Evolutionary conservation across 176 grass and related monocot species (phyloP).

Genomic region (Pontederia paniculata): DNA sequence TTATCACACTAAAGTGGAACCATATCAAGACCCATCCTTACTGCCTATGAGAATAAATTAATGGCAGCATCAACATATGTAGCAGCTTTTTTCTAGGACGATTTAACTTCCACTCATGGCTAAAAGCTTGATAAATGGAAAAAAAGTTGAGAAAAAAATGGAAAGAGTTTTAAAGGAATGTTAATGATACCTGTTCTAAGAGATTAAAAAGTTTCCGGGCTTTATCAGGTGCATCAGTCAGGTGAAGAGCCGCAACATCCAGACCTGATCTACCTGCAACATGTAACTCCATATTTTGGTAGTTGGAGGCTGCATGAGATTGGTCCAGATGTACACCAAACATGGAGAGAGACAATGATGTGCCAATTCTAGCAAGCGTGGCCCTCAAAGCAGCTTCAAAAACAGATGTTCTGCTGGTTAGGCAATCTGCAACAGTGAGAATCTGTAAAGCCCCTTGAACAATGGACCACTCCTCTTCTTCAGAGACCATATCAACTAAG

Average conservation of each 20-base stretch:
- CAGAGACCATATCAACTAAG: conserved; percentile 57
- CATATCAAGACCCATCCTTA: too few species aligned
- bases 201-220: conserved; percentile 76
- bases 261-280: conserved; percentile 47
- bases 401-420: conserved; percentile 76
- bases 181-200: conserved; percentile 56
- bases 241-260: conserved; percentile 73
- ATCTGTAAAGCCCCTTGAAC: conserved; percentile 94
- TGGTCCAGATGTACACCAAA: conserved; percentile 44
- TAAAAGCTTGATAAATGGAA: too few species aligned
- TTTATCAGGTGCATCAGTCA: conserved; percentile 84
- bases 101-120: too few species aligned
- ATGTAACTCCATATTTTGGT: conserved; percentile 35
- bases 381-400: conserved; percentile 99
- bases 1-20: too few species aligned
- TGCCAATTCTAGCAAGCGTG: conserved; percentile 88
- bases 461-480: conserved; percentile 99
- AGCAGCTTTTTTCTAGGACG: too few species aligned
- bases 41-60: too few species aligned
- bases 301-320: conserved; percentile 22
- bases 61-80: too few species aligned
- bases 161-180: conserved; percentile 6
- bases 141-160: neutral
- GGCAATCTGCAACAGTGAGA: conserved; percentile 92
- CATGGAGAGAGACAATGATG: conserved; percentile 59